A percentile compares a stretch with the other conserved stretches of the same genome.
These are phyloP conservation scores for Sextonia rubra DNA, from an alignment of 164 flowering plant species.

Conservation along the genomic window DNA sequence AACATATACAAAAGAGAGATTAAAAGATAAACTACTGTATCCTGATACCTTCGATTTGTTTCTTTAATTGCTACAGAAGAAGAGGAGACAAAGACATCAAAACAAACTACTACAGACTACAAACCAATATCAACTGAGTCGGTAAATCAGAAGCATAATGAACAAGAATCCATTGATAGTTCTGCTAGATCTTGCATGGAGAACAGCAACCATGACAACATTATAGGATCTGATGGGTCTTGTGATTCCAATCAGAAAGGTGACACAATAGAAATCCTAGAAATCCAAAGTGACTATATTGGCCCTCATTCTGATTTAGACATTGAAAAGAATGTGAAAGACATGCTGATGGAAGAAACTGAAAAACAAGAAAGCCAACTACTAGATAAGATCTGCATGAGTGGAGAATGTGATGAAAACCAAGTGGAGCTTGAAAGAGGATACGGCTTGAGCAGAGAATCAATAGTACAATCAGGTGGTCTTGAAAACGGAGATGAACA, in stretches of 20 bases:
- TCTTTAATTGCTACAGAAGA: constrained; percentile 22
- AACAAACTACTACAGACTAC: no score
- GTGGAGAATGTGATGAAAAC: background rate
- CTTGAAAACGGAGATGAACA: constrained; percentile 6
- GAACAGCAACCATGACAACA: constrained; percentile 5
- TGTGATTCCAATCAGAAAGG: constrained; percentile 4
- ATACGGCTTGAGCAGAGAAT: background rate
- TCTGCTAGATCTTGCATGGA: constrained; percentile 6
- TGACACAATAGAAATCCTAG: background rate
- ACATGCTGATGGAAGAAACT: background rate
- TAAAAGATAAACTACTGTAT: background rate
- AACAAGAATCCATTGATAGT: constrained; percentile 11
- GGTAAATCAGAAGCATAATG: constrained; percentile 6
- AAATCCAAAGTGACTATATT: background rate
- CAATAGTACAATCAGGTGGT: background rate
- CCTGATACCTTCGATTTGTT: constrained; percentile 8
- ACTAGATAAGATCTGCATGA: background rate
- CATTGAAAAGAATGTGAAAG: constrained; percentile 3
- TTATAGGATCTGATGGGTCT: background rate
- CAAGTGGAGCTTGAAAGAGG: background rate
- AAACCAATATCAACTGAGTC: background rate
- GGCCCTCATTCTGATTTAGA: background rate
- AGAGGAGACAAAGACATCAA: constrained; percentile 11
- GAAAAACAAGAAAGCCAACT: constrained; percentile 4
- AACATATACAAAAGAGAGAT: no score